Conservation (phyloP, 805 yeast genomes). For the Wickerhamomyces tratensis region DNA sequence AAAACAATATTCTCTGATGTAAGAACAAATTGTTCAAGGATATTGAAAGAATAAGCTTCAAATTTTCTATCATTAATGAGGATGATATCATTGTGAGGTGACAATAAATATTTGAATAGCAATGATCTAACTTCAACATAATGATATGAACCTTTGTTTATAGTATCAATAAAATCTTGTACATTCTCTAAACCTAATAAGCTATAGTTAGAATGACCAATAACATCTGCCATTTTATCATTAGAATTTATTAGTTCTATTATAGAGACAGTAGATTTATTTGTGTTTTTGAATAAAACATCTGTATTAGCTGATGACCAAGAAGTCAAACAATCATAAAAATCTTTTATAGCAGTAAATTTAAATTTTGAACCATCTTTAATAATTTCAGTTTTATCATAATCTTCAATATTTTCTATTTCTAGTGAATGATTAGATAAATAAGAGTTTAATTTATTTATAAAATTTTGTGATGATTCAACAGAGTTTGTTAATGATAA, state of each 20-base stretch:
- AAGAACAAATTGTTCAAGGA: slow-evolving; percentile 21
- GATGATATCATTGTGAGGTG: slow-evolving; percentile 13
- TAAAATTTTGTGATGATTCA: no score
- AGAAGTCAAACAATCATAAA: slow-evolving; percentile 6
- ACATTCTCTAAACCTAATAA: slow-evolving; percentile 11
- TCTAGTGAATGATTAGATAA: no score
- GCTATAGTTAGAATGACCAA: slow-evolving; percentile 2
- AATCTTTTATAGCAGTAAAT: slow-evolving; percentile 1
- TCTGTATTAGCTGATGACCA: slow-evolving; percentile 21
- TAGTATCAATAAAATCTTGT: slow-evolving; percentile 14
- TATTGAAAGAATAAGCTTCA: slow-evolving; percentile 25
- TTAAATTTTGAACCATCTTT: no score
- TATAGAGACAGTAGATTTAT: slow-evolving; percentile 4
- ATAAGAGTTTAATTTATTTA: no score
- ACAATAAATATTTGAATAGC: slow-evolving; percentile 18
- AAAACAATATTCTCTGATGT: slow-evolving; percentile 6
- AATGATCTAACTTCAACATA: slow-evolving; percentile 27
- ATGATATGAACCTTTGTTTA: slow-evolving; percentile 22
- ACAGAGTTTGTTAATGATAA: no score
- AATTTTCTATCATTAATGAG: slow-evolving; percentile 29
- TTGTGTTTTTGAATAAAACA: slow-evolving; percentile 9
- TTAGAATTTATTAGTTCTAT: slow-evolving; percentile 22
- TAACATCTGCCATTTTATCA: slow-evolving; percentile 13
- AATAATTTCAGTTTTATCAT: background rate
- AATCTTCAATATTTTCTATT: background rate